Conservation (phyloP, 2,329 filamentous ascomycete species). For the Ceratocystis cacaofunesta region DNA sequence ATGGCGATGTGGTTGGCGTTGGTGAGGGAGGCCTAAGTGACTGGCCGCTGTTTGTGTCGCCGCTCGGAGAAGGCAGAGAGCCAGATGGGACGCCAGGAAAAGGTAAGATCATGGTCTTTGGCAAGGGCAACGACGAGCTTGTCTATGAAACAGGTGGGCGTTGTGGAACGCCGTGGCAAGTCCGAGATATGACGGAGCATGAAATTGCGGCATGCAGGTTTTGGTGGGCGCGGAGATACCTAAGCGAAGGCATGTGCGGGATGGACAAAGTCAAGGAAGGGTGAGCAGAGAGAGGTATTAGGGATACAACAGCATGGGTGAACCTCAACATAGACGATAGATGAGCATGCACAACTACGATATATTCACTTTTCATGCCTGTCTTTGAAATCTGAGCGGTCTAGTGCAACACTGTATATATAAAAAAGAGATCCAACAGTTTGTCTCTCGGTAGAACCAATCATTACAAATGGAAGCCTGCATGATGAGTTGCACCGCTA, state of each 20-base stretch:
- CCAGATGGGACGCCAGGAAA: constrained; percentile 18
- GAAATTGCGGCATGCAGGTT: constrained; percentile 39
- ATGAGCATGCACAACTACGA: not conserved
- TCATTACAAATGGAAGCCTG: not conserved
- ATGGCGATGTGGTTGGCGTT: constrained; percentile 22
- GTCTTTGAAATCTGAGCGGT: not conserved
- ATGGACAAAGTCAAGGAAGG: not conserved
- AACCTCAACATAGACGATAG: not conserved
- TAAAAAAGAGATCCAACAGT: not conserved
- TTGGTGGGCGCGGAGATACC: constrained; percentile 42
- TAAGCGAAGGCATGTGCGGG: constrained; percentile 29
- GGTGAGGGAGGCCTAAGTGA: constrained; percentile 18
- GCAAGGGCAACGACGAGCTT: constrained; percentile 42
- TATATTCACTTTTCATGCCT: not conserved
- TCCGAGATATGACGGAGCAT: constrained; percentile 29
- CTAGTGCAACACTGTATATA: not conserved
- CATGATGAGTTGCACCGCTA: not conserved
- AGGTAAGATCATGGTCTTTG: constrained; percentile 39
- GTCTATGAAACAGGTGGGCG: constrained; percentile 24
- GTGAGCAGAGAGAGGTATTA: not conserved
- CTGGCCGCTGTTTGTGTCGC: constrained; percentile 33
- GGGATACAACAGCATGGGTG: not conserved
- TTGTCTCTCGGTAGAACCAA: not conserved
- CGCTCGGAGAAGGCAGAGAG: constrained; percentile 22
- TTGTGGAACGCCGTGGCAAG: constrained; percentile 30